These are phyloP conservation scores for Didymella keratinophila DNA, from an alignment of 2,329 filamentous ascomycete species.

Conservation along the genomic window DNA sequence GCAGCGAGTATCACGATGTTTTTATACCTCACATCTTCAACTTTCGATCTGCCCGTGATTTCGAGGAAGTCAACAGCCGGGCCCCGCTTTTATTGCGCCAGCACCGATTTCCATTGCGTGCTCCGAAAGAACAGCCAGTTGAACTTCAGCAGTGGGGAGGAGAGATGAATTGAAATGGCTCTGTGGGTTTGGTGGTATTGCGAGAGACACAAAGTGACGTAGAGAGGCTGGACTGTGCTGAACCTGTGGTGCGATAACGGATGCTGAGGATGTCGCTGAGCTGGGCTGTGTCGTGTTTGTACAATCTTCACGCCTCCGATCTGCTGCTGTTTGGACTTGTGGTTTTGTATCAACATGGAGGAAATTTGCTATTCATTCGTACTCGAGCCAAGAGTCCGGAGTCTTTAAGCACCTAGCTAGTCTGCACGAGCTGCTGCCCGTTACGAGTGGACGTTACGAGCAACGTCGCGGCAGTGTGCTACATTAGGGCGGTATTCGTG, in stretches of 20 bases:
- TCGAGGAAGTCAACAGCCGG: neutral
- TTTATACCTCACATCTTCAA: neutral
- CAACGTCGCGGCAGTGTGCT: too few species aligned
- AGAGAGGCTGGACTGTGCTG: neutral
- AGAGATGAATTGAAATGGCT: neutral
- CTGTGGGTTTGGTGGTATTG: neutral
- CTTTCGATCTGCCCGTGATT: neutral
- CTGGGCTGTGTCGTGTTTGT: too few species aligned
- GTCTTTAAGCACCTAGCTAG: too few species aligned
- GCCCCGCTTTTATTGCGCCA: conserved; percentile 21
- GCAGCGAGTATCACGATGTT: neutral
- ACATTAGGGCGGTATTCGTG: neutral
- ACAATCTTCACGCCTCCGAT: neutral
- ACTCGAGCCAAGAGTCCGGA: too few species aligned
- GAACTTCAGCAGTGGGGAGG: neutral
- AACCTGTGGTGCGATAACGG: neutral
- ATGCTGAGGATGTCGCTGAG: neutral
- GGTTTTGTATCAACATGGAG: too few species aligned
- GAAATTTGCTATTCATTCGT: too few species aligned
- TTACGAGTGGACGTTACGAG: too few species aligned
- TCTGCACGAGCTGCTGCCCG: too few species aligned
- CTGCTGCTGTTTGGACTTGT: neutral
- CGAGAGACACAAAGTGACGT: neutral
- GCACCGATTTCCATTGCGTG: conserved; percentile 7
- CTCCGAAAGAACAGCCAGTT: neutral